Percentiles rank a stretch among this genome's conserved stretches.
These are phyloP conservation scores for Pichia sp. DNA, from an alignment of 1,139 yeast genomes.

Conservation along the genomic window DNA sequence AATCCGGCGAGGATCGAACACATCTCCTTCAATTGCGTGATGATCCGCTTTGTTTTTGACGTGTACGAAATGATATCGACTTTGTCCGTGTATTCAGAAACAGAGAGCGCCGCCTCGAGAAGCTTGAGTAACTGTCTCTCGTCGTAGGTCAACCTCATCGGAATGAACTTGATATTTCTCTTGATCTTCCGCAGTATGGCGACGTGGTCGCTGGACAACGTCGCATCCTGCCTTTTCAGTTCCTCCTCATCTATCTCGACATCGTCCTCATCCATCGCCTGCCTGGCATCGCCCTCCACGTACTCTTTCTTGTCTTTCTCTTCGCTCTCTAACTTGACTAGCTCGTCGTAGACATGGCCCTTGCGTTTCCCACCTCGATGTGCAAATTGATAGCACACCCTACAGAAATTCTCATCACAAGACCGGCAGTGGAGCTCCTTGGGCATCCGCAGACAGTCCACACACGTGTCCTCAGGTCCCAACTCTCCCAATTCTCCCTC, in stretches of 20 bases:
- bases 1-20: slow-evolving; percentile 71
- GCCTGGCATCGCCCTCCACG: slow-evolving; percentile 6
- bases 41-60: slow-evolving; percentile 62
- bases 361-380: slow-evolving; percentile 63
- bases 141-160: slow-evolving; percentile 58
- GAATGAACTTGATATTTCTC: slow-evolving; percentile 52
- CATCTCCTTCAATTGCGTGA: slow-evolving; percentile 64
- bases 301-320: slow-evolving; percentile 25
- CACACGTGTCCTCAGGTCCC: slow-evolving; percentile 35
- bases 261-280: background rate
- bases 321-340: slow-evolving; percentile 25
- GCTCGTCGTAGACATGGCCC: slow-evolving; percentile 34
- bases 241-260: slow-evolving; percentile 11
- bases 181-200: slow-evolving; percentile 35
- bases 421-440: slow-evolving; percentile 51
- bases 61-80: slow-evolving; percentile 62
- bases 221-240: slow-evolving; percentile 1
- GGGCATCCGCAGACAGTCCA: slow-evolving; percentile 70
- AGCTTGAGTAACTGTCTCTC: slow-evolving; percentile 63
- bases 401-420: slow-evolving; percentile 64
- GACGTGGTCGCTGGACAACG: slow-evolving; percentile 19
- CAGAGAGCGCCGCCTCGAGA: slow-evolving; percentile 65
- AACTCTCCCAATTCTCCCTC: slow-evolving; percentile 7
- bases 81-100: slow-evolving; percentile 70
- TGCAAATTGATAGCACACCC: slow-evolving; percentile 59